Percentiles rank a stretch among this genome's conserved stretches.
These are phyloP conservation scores for Nitzschia sp. DNA, from an alignment of 108 stramenopile genomes.

Conservation along the genomic window DNA sequence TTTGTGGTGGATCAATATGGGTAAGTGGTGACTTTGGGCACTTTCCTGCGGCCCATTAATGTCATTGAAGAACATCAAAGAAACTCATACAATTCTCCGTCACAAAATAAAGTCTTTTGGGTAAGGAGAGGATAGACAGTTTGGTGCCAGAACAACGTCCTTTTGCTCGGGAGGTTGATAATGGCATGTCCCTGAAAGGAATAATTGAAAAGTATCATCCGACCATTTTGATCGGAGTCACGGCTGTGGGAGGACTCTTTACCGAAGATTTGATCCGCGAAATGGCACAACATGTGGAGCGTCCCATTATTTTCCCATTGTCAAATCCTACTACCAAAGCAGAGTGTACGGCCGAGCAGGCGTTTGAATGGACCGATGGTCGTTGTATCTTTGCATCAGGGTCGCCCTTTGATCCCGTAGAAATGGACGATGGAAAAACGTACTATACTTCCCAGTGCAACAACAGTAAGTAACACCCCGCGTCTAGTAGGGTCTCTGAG, in stretches of 20 bases:
- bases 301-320: slow-evolving; percentile 96
- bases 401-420: slow-evolving; percentile 94
- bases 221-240: slow-evolving; percentile 91
- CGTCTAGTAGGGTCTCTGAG: background rate
- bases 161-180: slow-evolving; percentile 75
- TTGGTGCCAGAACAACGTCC: slow-evolving; percentile 66
- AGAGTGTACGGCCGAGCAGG: slow-evolving; percentile 97
- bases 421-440: slow-evolving; percentile 63
- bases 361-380: slow-evolving; percentile 96
- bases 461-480: slow-evolving; percentile 57
- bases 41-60: background rate
- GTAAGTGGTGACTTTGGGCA: slow-evolving; percentile 33
- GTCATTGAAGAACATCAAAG: background rate
- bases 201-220: slow-evolving; percentile 87
- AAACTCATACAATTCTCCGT: background rate
- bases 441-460: slow-evolving; percentile 93
- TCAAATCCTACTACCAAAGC: slow-evolving; percentile 97
- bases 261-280: slow-evolving; percentile 57
- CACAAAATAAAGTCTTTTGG: slow-evolving; percentile 54
- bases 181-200: slow-evolving; percentile 61
- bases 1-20: slow-evolving; percentile 86
- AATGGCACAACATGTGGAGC: slow-evolving; percentile 78
- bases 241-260: slow-evolving; percentile 87
- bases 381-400: slow-evolving; percentile 93
- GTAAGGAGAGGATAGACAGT: slow-evolving; percentile 55